Base-by-base conservation (phyloP, 2,329 filamentous ascomycete species). In the Fusarium tricinctum region DNA sequence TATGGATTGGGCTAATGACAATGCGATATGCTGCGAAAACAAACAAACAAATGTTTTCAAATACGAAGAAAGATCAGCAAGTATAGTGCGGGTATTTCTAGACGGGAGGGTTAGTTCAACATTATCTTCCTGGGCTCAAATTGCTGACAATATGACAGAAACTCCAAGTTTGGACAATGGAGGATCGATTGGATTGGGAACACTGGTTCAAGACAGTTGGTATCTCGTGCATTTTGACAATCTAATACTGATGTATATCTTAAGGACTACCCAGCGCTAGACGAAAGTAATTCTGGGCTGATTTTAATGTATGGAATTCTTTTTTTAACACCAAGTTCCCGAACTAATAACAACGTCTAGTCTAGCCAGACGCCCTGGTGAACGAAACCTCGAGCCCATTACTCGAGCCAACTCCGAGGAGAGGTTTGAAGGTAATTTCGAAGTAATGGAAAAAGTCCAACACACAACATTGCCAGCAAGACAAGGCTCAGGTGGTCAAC, bases 1-100 rank as follows among this genome's bases (percentile, higher is more conserved):
- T 6, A 63, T 63, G 60, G 49, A 63, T 17, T 63, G 49, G 60
- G 30, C 48, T 4, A 30, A 63, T 10, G 60, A 63, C 20, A 46
- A 45, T 19, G 20, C 32, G 6, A 33, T 32, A 28, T 59, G 45
- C 8, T 40, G 35, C 22, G n/a, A 32, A 17, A 19, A 23, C 23
- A 49, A 5, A 14, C 6, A 13, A 12, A 48, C 23, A n/a, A 49
- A n/a, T 13, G 55, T 54, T 2, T 63, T 63, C 14, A 50, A 3
- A 5, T 53, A 45, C 4, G 10, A 39, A 1, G 23, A 45, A 13
- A 50, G 26, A 14, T 14, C 58, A 6, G 57, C 55, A 14, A 53
- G n/a, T 12, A 0, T 52, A 28, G 15, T 54, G 13, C 26, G 60
- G 10, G 33, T 38, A 2, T 32, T 33, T 32, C 49, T 44, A 19